phyloP scores from a whole-genome alignment of 2,329 filamentous ascomycete genomes.

The Cordyceps militaris region DNA sequence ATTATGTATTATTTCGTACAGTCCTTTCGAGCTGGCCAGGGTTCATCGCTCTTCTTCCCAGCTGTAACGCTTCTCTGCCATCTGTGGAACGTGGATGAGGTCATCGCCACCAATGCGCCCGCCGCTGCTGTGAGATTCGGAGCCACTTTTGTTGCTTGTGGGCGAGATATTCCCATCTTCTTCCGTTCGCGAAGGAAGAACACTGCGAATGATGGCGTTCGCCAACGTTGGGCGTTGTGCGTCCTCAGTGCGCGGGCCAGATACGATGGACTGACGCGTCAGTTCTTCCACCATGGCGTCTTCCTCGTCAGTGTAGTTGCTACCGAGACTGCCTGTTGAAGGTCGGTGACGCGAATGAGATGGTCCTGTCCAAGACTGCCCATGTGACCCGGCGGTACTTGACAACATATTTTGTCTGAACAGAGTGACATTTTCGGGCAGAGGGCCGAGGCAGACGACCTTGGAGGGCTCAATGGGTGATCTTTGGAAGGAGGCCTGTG shows the following conservation, averaged over 20 bases:
- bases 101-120: conserved; percentile 41
- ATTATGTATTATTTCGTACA: background rate
- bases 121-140: conserved; percentile 23
- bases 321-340: conserved; percentile 43
- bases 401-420: conserved; percentile 18
- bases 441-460: conserved; percentile 47
- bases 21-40: background rate
- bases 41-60: conserved; percentile 37
- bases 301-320: conserved; percentile 51
- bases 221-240: conserved; percentile 4
- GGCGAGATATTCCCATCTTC: background rate
- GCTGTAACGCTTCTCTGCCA: conserved; percentile 43
- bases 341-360: conserved; percentile 6
- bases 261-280: conserved; percentile 20
- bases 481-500: conserved; percentile 30
- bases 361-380: background rate
- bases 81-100: conserved; percentile 44
- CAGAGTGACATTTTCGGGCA: conserved; percentile 40
- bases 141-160: background rate
- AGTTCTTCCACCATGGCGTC: conserved; percentile 29
- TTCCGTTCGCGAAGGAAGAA: background rate
- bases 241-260: conserved; percentile 2
- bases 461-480: conserved; percentile 45
- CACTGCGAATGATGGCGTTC: background rate
- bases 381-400: background rate